Conservation (phyloP, 768 basidiomycete genomes). For the Botryobasidium botryosum region DNA sequence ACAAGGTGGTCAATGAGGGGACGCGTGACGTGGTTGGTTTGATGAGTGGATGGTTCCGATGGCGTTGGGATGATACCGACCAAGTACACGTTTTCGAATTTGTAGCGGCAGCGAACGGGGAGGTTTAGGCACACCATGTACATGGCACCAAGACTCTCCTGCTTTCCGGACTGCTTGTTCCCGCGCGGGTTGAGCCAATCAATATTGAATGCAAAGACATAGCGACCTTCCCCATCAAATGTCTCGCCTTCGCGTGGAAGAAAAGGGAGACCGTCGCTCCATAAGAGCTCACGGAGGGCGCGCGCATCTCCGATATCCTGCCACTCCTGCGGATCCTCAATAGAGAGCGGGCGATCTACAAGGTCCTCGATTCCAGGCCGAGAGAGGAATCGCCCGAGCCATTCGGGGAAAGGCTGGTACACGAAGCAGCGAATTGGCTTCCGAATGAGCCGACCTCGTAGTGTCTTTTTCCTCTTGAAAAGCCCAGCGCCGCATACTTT, state of each 20-base stretch:
- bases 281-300: background rate
- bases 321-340: background rate
- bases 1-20: conserved; percentile 20
- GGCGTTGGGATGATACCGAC: conserved; percentile 25
- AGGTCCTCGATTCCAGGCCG: background rate
- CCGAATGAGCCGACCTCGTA: background rate
- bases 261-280: background rate
- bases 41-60: conserved; percentile 16
- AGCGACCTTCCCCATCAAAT: background rate
- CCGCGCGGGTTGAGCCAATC: conserved; percentile 24
- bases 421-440: background rate
- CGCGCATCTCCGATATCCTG: background rate
- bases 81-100: conserved; percentile 23
- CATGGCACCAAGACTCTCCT: conserved; percentile 19
- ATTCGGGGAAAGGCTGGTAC: background rate
- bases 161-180: conserved; percentile 18
- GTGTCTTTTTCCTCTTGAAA: background rate
- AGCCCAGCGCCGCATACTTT: background rate
- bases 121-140: conserved; percentile 25
- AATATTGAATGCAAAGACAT: conserved; percentile 19
- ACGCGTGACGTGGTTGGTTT: conserved; percentile 20
- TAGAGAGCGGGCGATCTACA: background rate
- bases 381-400: background rate
- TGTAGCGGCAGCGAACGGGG: conserved; percentile 19
- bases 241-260: no score